Base-by-base conservation (phyloP, 805 yeast genomes). In the Starmera amethionina region DNA sequence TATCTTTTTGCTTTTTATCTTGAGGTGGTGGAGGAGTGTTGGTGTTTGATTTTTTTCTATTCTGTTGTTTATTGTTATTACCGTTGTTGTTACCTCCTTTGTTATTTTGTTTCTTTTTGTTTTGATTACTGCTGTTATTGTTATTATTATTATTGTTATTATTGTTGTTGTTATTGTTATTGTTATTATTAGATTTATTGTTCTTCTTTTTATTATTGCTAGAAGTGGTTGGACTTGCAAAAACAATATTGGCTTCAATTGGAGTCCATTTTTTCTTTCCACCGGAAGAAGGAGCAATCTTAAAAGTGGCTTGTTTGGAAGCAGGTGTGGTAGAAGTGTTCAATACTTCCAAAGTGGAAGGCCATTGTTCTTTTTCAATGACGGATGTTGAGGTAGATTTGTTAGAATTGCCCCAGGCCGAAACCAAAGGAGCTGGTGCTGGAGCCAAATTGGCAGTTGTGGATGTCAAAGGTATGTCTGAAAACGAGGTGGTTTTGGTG, bases 241-340 rank as follows among this genome's bases (percentile, higher is more conserved):
- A 63, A 16, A 69, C 70, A 38, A 73, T 72, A 22, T 71, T 62
- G 13, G 77, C 83, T 44, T 75, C 70, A 51, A 70, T 73, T 14
- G 85, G 85, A 30, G 78, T 68, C 86, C 86, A 79, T 51, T 80
- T 82, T 47, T 75, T 82, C 51, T 32, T 32, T 15, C 75, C 77
- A 5, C 56, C 57, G 14, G 47, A 40, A 19, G 36, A 19, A 19
- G 15, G 3, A 19, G 12, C 18, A 13, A 15, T 14, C 13, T 32
- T 27, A 8, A 19, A 19, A 18, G 30, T 22, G 19, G 28, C 18
- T 13, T 19, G 30, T 25, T 34, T 30, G 32, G 41, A 39, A 15
- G 40, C 16, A 13, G n/a, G 32, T 16, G 35, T 15, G 13, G 28
- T 14, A 8, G 35, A 14, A 9, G n/a, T n/a, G 11, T 22, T 14